Evolutionary conservation across 2,329 filamentous ascomycete genomes (phyloP).

Genomic region (Calonectria leucothoes): DNA sequence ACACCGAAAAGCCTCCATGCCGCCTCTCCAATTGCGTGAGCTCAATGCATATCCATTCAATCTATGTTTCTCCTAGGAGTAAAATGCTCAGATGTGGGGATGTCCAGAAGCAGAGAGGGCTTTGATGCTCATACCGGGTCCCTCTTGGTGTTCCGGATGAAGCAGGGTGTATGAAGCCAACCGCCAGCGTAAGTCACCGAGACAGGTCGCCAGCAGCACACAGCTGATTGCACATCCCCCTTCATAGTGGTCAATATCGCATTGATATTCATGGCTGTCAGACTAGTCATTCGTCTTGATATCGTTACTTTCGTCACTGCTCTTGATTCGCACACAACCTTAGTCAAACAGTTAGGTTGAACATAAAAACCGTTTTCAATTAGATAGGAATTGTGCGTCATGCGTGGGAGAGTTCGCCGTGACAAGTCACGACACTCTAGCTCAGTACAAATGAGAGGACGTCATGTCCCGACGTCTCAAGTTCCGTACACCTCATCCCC

Average conservation of each 20-base stretch:
- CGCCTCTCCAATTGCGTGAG: neutral
- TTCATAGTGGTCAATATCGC: neutral
- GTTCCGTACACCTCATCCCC: conserved; percentile 25
- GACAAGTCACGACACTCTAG: conserved; percentile 29
- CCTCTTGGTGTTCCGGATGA: neutral
- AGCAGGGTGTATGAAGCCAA: neutral
- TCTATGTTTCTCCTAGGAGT: too few relatives aligned
- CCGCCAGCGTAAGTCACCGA: too few relatives aligned
- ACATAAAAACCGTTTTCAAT: conserved; percentile 36
- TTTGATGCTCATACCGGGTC: neutral
- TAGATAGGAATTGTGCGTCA: conserved; percentile 33
- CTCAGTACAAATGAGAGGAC: conserved; percentile 41
- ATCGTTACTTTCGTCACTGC: neutral
- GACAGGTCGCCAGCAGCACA: too few relatives aligned
- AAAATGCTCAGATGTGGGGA: neutral
- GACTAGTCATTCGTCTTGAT: neutral
- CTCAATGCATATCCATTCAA: too few relatives aligned
- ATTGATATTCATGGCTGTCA: neutral
- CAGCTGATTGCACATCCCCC: too few relatives aligned
- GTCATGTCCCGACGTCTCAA: conserved; percentile 29
- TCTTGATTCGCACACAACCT: neutral
- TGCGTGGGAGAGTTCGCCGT: conserved; percentile 5
- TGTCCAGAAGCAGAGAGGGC: neutral
- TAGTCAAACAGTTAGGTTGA: neutral
- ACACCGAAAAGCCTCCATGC: neutral